A percentile compares a stretch with the other conserved stretches of the same genome.
Evolutionary conservation across 2,329 filamentous ascomycete genomes (phyloP).

Genomic region (Penicillium sp.): DNA sequence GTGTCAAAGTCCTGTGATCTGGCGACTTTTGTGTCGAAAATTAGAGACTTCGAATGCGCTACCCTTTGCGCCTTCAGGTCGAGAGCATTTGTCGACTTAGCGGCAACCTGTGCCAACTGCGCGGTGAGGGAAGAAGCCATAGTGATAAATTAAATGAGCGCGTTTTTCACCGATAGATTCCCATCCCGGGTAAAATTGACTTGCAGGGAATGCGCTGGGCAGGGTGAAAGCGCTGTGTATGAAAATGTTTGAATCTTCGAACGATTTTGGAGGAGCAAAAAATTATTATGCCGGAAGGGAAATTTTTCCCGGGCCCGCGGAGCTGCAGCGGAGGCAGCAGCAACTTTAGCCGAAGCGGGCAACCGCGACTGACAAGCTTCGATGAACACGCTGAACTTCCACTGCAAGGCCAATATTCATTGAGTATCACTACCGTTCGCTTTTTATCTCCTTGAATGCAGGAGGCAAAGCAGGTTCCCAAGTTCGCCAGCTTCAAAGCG

Average conservation of each 20-base stretch:
- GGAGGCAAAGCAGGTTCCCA: slow-evolving; percentile 54
- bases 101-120: slow-evolving; percentile 89
- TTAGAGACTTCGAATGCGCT: slow-evolving; percentile 87
- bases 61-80: slow-evolving; percentile 91
- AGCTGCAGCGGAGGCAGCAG: slow-evolving; percentile 14
- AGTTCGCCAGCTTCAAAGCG: slow-evolving; percentile 70
- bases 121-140: slow-evolving; percentile 87
- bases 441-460: slow-evolving; percentile 16
- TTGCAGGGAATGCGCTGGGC: slow-evolving; percentile 1
- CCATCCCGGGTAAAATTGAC: slow-evolving; percentile 4
- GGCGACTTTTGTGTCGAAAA: slow-evolving; percentile 83
- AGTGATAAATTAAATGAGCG: slow-evolving; percentile 16
- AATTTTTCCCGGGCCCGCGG: slow-evolving; percentile 22
- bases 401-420: slow-evolving; percentile 21
- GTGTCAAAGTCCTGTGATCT: slow-evolving; percentile 86
- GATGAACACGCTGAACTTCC: neutral
- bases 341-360: slow-evolving; percentile 16
- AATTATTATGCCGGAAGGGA: slow-evolving; percentile 20
- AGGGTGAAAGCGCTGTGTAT: neutral
- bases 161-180: neutral
- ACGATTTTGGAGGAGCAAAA: slow-evolving; percentile 16
- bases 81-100: slow-evolving; percentile 82
- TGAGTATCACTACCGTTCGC: neutral
- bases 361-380: neutral
- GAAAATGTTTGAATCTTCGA: neutral